Evolutionary conservation across 768 basidiomycete genomes (phyloP).

Genomic region (Lentinula sp.): DNA sequence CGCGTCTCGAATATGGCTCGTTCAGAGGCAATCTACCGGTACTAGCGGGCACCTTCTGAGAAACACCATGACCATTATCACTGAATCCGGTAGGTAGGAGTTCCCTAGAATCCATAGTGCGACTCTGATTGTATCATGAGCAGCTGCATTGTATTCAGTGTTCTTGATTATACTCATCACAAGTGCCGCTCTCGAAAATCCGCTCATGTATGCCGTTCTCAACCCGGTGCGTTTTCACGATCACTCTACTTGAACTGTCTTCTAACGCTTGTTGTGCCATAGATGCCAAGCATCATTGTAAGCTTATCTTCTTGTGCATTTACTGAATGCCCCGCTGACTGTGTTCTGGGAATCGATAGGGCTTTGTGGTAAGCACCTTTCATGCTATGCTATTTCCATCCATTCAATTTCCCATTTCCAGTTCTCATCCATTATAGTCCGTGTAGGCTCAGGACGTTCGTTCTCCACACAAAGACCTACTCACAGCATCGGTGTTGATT

Average conservation of each 20-base stretch:
- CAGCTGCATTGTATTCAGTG: conserved; percentile 1
- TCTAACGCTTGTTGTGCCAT: not conserved
- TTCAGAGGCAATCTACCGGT: conserved; percentile 1
- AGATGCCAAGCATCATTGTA: conserved; percentile 2
- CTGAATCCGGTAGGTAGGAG: not conserved
- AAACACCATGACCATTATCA: not conserved
- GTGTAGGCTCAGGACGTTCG: not conserved
- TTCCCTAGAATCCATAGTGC: not conserved
- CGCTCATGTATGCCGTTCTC: conserved; percentile 3
- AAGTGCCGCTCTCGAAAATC: conserved; percentile 2
- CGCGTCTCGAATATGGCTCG: conserved; percentile 1
- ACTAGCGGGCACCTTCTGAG: not conserved
- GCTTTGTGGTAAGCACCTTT: not conserved
- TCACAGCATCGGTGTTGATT: not conserved
- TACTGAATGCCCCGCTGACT: not conserved
- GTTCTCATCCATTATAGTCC: not conserved
- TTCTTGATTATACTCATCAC: conserved; percentile 2
- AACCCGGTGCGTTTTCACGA: not conserved
- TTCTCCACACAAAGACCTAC: not conserved
- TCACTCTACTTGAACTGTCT: not conserved
- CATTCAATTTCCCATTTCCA: not conserved
- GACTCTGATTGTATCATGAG: too few species aligned
- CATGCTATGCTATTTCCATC: not conserved
- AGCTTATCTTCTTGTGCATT: not conserved
- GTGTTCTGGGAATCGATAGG: not conserved